phyloP scores from a whole-genome alignment of 1,284 basidiomycete genomes.

The Ustilago trichophora region DNA sequence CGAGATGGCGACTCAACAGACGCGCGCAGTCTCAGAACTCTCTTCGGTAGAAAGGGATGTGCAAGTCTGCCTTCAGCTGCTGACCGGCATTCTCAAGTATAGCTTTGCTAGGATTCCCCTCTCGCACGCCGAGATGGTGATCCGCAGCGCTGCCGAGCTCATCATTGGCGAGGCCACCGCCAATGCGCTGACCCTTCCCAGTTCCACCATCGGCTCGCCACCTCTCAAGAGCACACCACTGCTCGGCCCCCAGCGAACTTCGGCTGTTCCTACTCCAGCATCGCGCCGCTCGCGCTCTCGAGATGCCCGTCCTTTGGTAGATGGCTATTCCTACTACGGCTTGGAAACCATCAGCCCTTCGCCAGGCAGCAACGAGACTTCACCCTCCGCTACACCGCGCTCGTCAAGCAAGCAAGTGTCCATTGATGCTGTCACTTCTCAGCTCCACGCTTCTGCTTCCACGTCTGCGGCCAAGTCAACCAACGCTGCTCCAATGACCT shows the following conservation, averaged over 20 bases:
- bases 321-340: constrained; percentile 64
- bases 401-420: constrained; percentile 25
- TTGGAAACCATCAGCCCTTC: constrained; percentile 54
- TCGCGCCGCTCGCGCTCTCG: constrained; percentile 47
- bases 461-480: constrained; percentile 7
- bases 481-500: constrained; percentile 46
- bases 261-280: constrained; percentile 11
- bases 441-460: constrained; percentile 19
- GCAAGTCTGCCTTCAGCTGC: constrained; percentile 49
- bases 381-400: constrained; percentile 43
- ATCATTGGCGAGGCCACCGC: constrained; percentile 37
- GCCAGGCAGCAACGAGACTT: constrained; percentile 38
- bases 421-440: constrained; percentile 38
- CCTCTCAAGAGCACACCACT: constrained; percentile 22
- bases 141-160: constrained; percentile 45
- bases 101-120: constrained; percentile 56
- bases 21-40: constrained; percentile 16
- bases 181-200: constrained; percentile 18
- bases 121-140: constrained; percentile 48
- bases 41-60: constrained; percentile 52
- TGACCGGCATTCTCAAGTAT: constrained; percentile 62
- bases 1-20: constrained; percentile 11
- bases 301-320: constrained; percentile 46
- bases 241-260: constrained; percentile 19
- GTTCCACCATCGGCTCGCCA: constrained; percentile 31